Evolutionary conservation across 192 early-diverging fungal species (phyloP), one percentile per base, ranked within the genome.

Genomic region (Linnemannia exigua): DNA sequence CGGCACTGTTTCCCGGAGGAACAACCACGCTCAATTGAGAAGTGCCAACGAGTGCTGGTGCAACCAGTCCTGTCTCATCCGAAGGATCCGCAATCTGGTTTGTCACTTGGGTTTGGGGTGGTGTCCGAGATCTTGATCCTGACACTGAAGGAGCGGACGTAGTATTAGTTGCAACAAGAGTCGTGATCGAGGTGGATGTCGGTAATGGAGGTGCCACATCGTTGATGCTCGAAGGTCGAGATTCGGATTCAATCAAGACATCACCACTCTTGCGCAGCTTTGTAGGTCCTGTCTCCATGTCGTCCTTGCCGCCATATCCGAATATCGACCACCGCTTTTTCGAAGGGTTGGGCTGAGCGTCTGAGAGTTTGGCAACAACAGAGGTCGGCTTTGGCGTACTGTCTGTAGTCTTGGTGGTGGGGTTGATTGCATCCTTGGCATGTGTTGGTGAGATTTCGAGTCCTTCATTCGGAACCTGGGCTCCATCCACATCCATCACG

Each of bases 261-360:
- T 86, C 78, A 8, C 84, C 84, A 25, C 50, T 78, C 48, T 54
- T 79, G 12, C 35, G 67, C 17, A 86, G 74, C 17, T 50, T 85
- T 14, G 8, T 19, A 5, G 67, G 17, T 15, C 14, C 28, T 17
- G 37, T 73, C 28, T 70, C 46, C 46, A n/a, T 58, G 17, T 76
- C 76, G 11, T 70, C 72, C 50, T 71, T 84, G 2, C 67, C 5
- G 15, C 77, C 77, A 50, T 76, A 86, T 47, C 78, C 74, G 33
- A 86, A 86, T 15, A 86, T 44, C 2, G 84, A 86, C 84, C 84
- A 86, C 1, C 84, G 77, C 67, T 80, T 86, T 38, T 37, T 79
- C 4, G 35, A 25, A 31, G n/a, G 41, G 15, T 37, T 67, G 19
- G 73, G 11, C 33, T 46, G 52, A 5, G 67, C 46, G 22, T 77